Base-by-base conservation (phyloP, 2,329 filamentous ascomycete genomes). In the Fusarium falciforme region DNA sequence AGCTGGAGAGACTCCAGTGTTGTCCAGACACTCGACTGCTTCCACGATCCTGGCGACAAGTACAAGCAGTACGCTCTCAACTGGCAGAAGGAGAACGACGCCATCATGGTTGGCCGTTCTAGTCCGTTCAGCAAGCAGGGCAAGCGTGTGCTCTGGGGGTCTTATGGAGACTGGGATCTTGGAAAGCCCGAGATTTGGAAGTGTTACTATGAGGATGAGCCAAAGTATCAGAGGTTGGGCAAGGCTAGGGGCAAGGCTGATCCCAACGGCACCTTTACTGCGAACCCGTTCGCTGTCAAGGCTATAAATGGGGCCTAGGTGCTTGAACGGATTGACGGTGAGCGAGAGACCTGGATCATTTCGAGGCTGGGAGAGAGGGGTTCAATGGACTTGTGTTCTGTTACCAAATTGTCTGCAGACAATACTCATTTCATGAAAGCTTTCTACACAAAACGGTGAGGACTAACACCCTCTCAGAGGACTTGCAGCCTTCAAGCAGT, bases 1-100 rank as follows among this genome's bases (percentile, higher is more conserved):
- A 86, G 84, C 73, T 87, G 84, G 82, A 80, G 86, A 47, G 85
- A 87, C 73, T 83, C 83, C 0, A 84, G 80, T 6, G 71, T 86
- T 35, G 17, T 55, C 12, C 52, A 55, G 31, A 55, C 52, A 9
- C n/a, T 55, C 11, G 52, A 55, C 52, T 55, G 52, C 10, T 55
- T 31, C 27, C 31, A 55, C 14, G n/a, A 35, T 14, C 29, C 29
- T 4, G 31, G 31, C 4, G 52, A 22, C 52, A 31, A 57, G 52
- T 20, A 49, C 52, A 57, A 25, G n/a, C 31, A 20, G 31, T 20
- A 57, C 7, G 29, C 31, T 36, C 27, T 35, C n/a, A 33, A 55
- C 16, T 87, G 84, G 85, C 83, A 86, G 73, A 76, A 75, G 6
- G 78, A 79, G n/a, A 87, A 86, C 42, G 84, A 86, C 58, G 40